Evolutionary conservation across 257 asterid species (phyloP), one percentile per base, ranked within the genome.

Genomic region (Ophiorrhiza pumila): DNA sequence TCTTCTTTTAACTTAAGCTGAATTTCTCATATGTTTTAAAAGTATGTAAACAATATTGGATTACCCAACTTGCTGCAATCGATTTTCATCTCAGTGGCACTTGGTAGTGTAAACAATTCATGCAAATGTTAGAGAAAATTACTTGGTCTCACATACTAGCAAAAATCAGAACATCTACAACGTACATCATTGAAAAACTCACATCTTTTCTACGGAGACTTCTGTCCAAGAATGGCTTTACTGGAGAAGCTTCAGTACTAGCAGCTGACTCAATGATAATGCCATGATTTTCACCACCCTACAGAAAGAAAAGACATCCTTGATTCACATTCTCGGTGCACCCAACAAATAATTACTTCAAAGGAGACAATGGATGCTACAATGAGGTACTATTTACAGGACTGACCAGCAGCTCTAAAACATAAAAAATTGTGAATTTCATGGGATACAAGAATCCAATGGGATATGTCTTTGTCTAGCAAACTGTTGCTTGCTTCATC

Each of bases 261-360:
- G 89, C 45, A 52, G 81, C 73, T 25, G 90, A 81, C 69, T 79
- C 83, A 64, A 68, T 72, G 57, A 69, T 76, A 72, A 72, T 71
- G 74, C 79, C 87, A 76, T 81, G 87, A 83, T 79, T 77, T 76
- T 74, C 89, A 80, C 79, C 81, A 77, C 70, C 90, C 96, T 91
- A 89, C 31, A 73, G 77, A 68, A 35, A 39, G 62, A 80, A 6
- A 75, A 77, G 74, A 76, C 69, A 62, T 77, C 47, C 74, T 75
- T 68, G 76, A 76, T 52, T 34, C 41, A 76, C 34, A 22, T 41
- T 47, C 2, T 32, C 18, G 11, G 32, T 59, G 65, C 42, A 59
- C 32, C 23, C 42, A 31, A 15, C 65, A 29, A 59, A 32, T 58
- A 27, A 29, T 58, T 58, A 31, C 41, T 58, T 23, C 35, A 35